Evolutionary conservation across 148 eudicot genomes (phyloP), one percentile per base, ranked within the genome.

Genomic region (Silene uniflora): DNA sequence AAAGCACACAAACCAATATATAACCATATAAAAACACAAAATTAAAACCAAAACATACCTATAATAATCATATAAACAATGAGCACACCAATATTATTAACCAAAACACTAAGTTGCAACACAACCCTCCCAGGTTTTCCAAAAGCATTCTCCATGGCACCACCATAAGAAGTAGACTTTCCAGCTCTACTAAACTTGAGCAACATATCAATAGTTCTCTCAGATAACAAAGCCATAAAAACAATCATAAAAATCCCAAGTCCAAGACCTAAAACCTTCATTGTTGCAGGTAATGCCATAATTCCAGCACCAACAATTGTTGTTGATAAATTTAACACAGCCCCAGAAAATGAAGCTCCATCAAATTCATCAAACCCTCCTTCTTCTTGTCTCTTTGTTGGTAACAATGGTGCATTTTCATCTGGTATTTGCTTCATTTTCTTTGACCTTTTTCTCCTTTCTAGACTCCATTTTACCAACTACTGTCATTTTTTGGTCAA

Each of bases 301-400:
- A 91, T 89, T 18, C 96, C 96, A 25, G 93, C 96, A 0, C 96
- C 96, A 24, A 91, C 83, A 44, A 91, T 89, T 65, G 97, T 89
- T 7, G 97, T 89, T 24, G 97, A 88, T 27, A 91, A 74, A 79
- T 91, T 91, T 49, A 91, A 81, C 0, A 91, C 91, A 10, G 89
- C 91, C 9, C 97, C 93, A 5, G 82, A 71, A 64, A 83, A 85
- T 16, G 93, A 89, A 65, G 91, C 93, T 11, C 92, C 92, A 52
- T 85, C 75, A 73, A 87, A 88, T 69, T 86, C 93, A 83, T 80
- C 85, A 66, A 60, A 70, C 35, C 82, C 81, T 64, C 18, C 70
- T 67, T 78, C 79, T 75, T 72, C 78, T 23, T 67, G 77, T 21
- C 29, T 67, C 42, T 89, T 89, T 22, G 76, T 84, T 60, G 89